Evolutionary conservation across 108 stramenopile species (phyloP).

Genomic region (Aureococcus anophagefferens): DNA sequence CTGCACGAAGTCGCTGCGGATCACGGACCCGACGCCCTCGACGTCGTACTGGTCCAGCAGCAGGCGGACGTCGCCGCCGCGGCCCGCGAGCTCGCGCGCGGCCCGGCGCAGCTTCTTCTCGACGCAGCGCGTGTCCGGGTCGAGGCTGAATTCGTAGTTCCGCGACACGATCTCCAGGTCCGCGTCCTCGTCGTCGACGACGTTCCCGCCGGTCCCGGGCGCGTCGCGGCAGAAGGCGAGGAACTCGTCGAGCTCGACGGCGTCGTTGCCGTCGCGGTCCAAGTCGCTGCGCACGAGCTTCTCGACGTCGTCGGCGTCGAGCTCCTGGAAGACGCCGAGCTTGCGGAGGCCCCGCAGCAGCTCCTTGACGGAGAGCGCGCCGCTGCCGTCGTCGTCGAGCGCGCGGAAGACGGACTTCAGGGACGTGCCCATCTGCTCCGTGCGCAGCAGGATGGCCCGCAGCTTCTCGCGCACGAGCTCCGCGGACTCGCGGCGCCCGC

Average conservation of each 20-base stretch:
- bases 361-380: constrained; percentile 24
- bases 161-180: neutral
- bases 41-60: constrained; percentile 29
- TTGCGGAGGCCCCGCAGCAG: constrained; percentile 23
- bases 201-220: neutral
- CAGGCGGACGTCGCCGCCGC: constrained; percentile 24
- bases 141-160: constrained; percentile 29
- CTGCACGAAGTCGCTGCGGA: constrained; percentile 35
- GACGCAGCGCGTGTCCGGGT: constrained; percentile 33
- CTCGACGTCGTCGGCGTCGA: constrained; percentile 5
- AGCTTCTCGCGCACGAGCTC: constrained; percentile 25
- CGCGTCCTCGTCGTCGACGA: neutral
- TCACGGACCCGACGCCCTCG: constrained; percentile 15
- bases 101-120: constrained; percentile 40
- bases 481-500: constrained; percentile 13
- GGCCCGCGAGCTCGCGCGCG: constrained; percentile 20
- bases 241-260: constrained; percentile 33
- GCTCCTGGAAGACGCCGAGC: constrained; percentile 24
- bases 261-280: constrained; percentile 21
- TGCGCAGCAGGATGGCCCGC: constrained; percentile 16
- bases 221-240: constrained; percentile 22
- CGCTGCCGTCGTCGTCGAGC: constrained; percentile 31
- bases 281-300: neutral
- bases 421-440: constrained; percentile 32
- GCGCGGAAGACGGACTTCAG: constrained; percentile 22